phyloP scores from a whole-genome alignment of 441 rosid species.

The Gossypium lobatum region DNA sequence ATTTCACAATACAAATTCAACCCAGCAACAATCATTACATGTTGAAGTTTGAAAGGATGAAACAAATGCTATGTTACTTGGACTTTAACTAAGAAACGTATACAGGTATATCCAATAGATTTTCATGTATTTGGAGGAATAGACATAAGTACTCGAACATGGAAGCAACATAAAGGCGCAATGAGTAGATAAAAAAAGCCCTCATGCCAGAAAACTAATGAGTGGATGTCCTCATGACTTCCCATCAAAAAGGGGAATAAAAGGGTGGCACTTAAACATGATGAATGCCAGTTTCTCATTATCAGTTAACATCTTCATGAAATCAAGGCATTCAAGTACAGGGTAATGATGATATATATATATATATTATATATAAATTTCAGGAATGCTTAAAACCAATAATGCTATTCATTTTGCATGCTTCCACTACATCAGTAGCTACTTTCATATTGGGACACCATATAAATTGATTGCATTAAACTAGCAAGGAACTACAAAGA shows the following conservation, averaged over 20 bases:
- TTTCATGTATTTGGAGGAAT: no score
- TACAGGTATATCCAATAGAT: no score
- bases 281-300: not conserved
- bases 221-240: slow-evolving; percentile 2
- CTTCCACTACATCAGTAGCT: not conserved
- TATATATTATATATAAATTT: no score
- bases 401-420: slow-evolving; percentile 7
- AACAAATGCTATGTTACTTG: no score
- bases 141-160: no score
- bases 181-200: not conserved
- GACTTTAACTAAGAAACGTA: no score
- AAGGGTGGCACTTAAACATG: not conserved
- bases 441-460: slow-evolving; percentile 8
- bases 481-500: slow-evolving; percentile 11
- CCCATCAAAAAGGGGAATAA: not conserved
- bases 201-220: not conserved
- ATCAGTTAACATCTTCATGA: not conserved
- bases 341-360: not conserved
- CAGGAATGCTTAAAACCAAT: slow-evolving; percentile 3
- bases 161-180: not conserved
- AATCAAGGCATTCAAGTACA: not conserved
- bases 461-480: not conserved
- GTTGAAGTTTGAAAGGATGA: not conserved
- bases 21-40: not conserved
- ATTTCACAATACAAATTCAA: not conserved